Evolutionary conservation across 2,329 filamentous ascomycete species (phyloP), one percentile per base, ranked within the genome.

Genomic region (Neocucurbitaria cava): DNA sequence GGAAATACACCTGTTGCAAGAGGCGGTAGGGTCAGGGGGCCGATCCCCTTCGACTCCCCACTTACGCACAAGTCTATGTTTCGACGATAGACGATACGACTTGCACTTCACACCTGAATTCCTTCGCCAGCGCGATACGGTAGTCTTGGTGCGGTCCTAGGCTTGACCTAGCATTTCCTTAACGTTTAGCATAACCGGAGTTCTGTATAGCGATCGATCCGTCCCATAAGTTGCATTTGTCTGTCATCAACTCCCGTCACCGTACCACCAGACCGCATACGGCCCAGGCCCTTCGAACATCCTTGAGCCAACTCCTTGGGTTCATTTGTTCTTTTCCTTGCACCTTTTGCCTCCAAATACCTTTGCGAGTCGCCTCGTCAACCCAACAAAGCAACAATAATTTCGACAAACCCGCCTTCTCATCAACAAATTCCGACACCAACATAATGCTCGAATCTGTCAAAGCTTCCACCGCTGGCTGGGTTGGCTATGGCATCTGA

Each of bases 11-110:
- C 58, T 5, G 23, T 61, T 38, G 55, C 49, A 3, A 53, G 58
- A 24, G 54, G 54, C 28, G 58, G 58, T 20, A 17, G 58, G 15
- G 41, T 58, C 8, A 46, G 58, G 35, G 55, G 55, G 13, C 55
- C 58, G 5, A 35, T 54, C 7, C 56, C 57, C 1, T 65, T 68
- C 33, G 67, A 74, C 40, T 71, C 69, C 20, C 71, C 71, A 3
- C 65, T 73, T 10, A 71, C 60, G 1, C 69, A 71, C 54, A 74
- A 73, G 40, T 69, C 66, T 15, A 58, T 62, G 23, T 74, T 64
- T 50, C 62, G 69, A 35, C 68, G 66, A 53, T 69, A 53, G 56
- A 17, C 31, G 15, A 35, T 15, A 35, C 31, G 13, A 35, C 31
- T n/a, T 35, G 31, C 31, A 35, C 31, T 15, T 35, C 31, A 35